Evolutionary conservation across 2,329 filamentous ascomycete species (phyloP), one percentile per base, ranked within the genome.

Genomic region (Colletotrichum endophyticum): DNA sequence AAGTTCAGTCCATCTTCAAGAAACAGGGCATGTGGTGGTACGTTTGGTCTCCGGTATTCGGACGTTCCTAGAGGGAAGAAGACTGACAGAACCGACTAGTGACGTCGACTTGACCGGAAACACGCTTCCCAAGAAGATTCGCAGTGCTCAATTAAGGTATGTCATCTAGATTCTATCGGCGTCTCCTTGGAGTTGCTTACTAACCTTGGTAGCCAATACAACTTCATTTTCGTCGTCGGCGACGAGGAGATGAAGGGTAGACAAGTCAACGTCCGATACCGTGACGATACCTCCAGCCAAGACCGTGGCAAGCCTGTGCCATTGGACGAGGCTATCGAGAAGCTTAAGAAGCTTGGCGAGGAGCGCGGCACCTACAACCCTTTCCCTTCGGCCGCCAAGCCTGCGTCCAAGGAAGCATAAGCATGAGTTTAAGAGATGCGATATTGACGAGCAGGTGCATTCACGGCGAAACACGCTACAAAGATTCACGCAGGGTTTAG

Each of bases 41-140:
- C 49, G 74, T 72, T 12, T 53, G 44, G n/a, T 53, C 44, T 53
- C n/a, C 44, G 44, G 11, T 22, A 25, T 53, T 53, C n/a, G n/a
- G n/a, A 53, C 44, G 44, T 22, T 53, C 12, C n/a, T 22, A 22
- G n/a, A 53, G 11, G 44, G 44, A 25, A 22, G 44, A 53, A 53
- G 44, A 53, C n/a, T 53, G 44, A 53, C 44, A 53, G 44, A 44
- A 15, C 28, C 8, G 15, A 19, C n/a, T 16, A 76, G 74, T 22
- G 94, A 95, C 83, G 89, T 94, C 75, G 94, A 95, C 83, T 88
- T 94, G 68, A 91, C 91, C 79, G 92, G 94, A 81, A 95, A 96
- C 86, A 97, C 95, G 8, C 92, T 97, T 86, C 93, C 95, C 84
- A 96, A 97, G 91, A 97, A 97, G 92, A 95, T 97, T 80, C 93